A percentile compares a stretch with the other conserved stretches of the same genome.
Conservation (phyloP, 2,329 filamentous ascomycete genomes). For the Orbilia brochopaga region DNA sequence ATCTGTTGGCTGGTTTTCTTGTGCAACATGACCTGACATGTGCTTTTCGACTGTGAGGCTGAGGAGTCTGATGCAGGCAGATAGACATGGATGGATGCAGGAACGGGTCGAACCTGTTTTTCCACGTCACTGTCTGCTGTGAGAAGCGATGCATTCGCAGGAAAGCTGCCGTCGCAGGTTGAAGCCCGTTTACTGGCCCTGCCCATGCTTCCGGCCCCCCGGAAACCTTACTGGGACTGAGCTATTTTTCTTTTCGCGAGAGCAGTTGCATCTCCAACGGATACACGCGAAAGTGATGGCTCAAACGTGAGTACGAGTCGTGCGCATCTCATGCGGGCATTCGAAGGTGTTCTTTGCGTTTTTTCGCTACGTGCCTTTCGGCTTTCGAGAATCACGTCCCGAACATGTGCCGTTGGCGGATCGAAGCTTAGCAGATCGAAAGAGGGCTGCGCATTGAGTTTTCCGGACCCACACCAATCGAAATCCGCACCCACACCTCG, state of each 20-base stretch:
- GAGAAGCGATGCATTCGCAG: slow-evolving; percentile 20
- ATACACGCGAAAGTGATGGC: slow-evolving; percentile 27
- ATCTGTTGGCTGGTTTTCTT: slow-evolving; percentile 34
- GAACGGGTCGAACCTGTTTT: slow-evolving; percentile 43
- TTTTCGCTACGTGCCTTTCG: background rate
- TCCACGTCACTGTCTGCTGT: slow-evolving; percentile 37
- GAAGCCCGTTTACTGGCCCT: slow-evolving; percentile 31
- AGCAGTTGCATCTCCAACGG: slow-evolving; percentile 27
- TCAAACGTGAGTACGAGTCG: slow-evolving; percentile 10
- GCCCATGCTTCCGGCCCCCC: slow-evolving; percentile 28
- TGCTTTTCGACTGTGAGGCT: slow-evolving; percentile 48
- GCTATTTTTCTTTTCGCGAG: slow-evolving; percentile 44
- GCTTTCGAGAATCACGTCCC: background rate
- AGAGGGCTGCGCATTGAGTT: slow-evolving; percentile 21
- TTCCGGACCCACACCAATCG: slow-evolving; percentile 28
- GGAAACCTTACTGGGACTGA: slow-evolving; percentile 44
- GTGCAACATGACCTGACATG: slow-evolving; percentile 50
- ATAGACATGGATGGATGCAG: slow-evolving; percentile 37
- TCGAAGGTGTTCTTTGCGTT: background rate
- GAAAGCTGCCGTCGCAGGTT: slow-evolving; percentile 19
- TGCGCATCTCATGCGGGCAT: background rate
- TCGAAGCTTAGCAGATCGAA: slow-evolving; percentile 7
- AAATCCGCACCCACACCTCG: slow-evolving; percentile 7
- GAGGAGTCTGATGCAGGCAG: slow-evolving; percentile 33
- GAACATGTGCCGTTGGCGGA: background rate